These are phyloP conservation scores for Salix exigua DNA, from an alignment of 345 rosid species.

Conservation along the genomic window DNA sequence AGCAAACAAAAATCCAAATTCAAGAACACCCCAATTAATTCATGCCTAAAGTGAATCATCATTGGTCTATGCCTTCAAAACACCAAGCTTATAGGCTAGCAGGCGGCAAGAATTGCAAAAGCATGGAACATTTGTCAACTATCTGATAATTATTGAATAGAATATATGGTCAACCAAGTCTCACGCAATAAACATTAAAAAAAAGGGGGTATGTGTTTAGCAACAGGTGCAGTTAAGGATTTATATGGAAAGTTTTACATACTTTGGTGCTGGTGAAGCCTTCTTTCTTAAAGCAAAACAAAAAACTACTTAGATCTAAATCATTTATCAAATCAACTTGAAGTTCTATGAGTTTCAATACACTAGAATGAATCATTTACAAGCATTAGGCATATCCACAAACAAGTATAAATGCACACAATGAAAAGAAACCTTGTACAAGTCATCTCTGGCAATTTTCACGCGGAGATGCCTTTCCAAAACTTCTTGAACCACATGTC, in stretches of 20 bases:
- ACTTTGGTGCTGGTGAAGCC: not conserved
- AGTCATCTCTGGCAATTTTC: constrained; percentile 52
- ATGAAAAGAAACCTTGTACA: constrained; percentile 52
- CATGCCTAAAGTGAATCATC: not conserved
- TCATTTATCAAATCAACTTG: not conserved
- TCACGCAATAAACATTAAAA: not conserved
- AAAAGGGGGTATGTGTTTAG: no score
- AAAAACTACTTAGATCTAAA: not conserved
- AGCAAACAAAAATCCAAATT: not conserved
- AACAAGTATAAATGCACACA: not conserved
- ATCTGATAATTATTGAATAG: not conserved
- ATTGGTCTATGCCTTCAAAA: not conserved
- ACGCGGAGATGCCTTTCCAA: constrained; percentile 65
- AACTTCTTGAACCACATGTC: constrained; percentile 66
- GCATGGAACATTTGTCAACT: no score
- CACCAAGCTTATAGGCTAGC: not conserved
- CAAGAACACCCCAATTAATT: not conserved
- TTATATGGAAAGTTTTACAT: not conserved
- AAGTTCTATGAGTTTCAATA: not conserved
- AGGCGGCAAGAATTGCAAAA: not conserved
- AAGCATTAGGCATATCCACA: no score
- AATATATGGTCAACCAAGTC: not conserved
- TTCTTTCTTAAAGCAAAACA: not conserved
- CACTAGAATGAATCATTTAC: no score
- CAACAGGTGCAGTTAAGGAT: not conserved